phyloP scores from a whole-genome alignment of 2,329 filamentous ascomycete genomes.

The Xylaria polymorpha region DNA sequence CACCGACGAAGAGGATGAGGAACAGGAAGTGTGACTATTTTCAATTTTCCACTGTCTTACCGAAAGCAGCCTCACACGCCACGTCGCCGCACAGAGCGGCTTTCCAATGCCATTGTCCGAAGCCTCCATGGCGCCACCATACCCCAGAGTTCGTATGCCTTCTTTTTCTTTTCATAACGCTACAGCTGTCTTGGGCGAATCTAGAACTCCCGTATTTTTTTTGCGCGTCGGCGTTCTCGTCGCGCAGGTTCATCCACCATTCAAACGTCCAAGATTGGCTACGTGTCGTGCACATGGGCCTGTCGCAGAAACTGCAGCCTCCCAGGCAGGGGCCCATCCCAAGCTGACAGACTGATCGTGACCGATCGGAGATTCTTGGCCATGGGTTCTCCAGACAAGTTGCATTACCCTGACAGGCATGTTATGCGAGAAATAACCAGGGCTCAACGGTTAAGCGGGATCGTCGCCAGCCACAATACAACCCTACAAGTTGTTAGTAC shows the following conservation, averaged over 20 bases:
- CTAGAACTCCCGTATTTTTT: slow-evolving; percentile 9
- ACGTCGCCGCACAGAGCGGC: slow-evolving; percentile 13
- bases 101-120: background rate
- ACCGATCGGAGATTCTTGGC: slow-evolving; percentile 38
- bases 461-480: slow-evolving; percentile 42
- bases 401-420: slow-evolving; percentile 37
- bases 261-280: slow-evolving; percentile 27
- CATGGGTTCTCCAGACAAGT: slow-evolving; percentile 37
- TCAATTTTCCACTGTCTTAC: slow-evolving; percentile 17
- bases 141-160: background rate
- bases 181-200: background rate
- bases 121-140: slow-evolving; percentile 3
- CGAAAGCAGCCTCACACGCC: slow-evolving; percentile 25
- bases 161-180: slow-evolving; percentile 12
- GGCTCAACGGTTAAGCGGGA: slow-evolving; percentile 42
- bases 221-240: slow-evolving; percentile 20
- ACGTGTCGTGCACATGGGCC: slow-evolving; percentile 40
- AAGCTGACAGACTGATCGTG: slow-evolving; percentile 35
- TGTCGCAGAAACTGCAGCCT: slow-evolving; percentile 40
- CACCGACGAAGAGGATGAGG: background rate
- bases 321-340: slow-evolving; percentile 34
- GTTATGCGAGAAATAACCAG: slow-evolving; percentile 40
- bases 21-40: background rate
- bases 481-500: slow-evolving; percentile 34
- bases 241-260: slow-evolving; percentile 26